Percentiles rank a stretch among this genome's conserved stretches.
phyloP scores from a whole-genome alignment of 805 yeast genomes.

The Saccharomycopsis sp. region DNA sequence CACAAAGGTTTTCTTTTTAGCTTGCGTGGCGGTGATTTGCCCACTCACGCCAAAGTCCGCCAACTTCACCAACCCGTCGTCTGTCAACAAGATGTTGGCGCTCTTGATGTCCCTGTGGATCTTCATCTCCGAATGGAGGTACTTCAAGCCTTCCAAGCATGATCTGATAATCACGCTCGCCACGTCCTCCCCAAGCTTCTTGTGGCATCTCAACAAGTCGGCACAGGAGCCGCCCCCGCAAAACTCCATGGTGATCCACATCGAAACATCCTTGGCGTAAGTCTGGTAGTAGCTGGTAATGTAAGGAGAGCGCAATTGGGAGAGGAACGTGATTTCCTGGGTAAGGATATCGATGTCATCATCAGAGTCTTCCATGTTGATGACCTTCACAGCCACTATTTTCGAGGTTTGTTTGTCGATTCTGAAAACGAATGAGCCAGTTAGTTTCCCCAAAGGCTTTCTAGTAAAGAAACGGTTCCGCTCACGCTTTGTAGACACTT shows the following conservation, averaged over 20 bases:
- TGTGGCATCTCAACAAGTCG: constrained; percentile 53
- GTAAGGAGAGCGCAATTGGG: constrained; percentile 53
- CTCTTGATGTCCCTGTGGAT: constrained; percentile 89
- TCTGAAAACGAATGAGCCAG: too few relatives aligned
- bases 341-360: constrained; percentile 66
- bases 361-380: constrained; percentile 68
- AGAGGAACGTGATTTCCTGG: constrained; percentile 71
- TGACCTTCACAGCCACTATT: constrained; percentile 76
- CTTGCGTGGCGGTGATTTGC: constrained; percentile 56
- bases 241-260: constrained; percentile 91
- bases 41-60: constrained; percentile 95
- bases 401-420: constrained; percentile 23
- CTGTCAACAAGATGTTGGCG: constrained; percentile 75
- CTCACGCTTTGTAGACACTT: constrained; percentile 61
- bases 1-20: constrained; percentile 65
- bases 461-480: too few relatives aligned
- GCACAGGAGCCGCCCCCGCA: constrained; percentile 94
- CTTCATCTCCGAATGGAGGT: constrained; percentile 64
- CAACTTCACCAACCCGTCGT: constrained; percentile 60
- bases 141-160: constrained; percentile 60
- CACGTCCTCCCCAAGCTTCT: constrained; percentile 46
- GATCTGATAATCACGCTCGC: constrained; percentile 56
- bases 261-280: constrained; percentile 49
- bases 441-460: too few relatives aligned
- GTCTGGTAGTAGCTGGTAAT: constrained; percentile 64